phyloP scores from a whole-genome alignment of 2,329 filamentous ascomycete species.

The Phoma sp. region DNA sequence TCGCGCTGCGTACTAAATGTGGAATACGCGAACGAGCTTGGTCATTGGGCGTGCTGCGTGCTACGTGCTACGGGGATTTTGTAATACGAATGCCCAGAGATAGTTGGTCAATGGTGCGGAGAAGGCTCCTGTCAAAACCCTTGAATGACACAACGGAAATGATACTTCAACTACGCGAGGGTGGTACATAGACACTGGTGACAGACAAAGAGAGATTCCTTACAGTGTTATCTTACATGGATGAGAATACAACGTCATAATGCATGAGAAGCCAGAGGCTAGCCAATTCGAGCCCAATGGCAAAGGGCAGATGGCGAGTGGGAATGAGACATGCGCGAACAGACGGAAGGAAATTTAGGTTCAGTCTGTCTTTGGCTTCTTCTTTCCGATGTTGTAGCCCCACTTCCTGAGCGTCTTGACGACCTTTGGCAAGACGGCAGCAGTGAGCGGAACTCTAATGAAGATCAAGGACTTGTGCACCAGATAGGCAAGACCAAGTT shows the following conservation, averaged over 20 bases:
- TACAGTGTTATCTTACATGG: conserved; percentile 19
- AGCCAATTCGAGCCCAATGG: not conserved
- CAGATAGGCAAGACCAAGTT: conserved; percentile 90
- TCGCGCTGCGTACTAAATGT: conserved; percentile 7
- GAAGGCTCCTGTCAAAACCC: not conserved
- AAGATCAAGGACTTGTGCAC: conserved; percentile 99
- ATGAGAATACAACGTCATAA: conserved; percentile 14
- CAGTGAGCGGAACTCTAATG: conserved; percentile 88
- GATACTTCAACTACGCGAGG: too few relatives aligned
- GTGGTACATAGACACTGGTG: too few relatives aligned
- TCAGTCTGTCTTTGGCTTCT: conserved; percentile 51
- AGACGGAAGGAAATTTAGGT: not conserved
- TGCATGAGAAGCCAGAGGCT: conserved; percentile 8
- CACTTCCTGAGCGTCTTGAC: conserved; percentile 84
- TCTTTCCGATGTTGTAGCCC: conserved; percentile 95
- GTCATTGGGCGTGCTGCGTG: not conserved
- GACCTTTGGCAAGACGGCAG: conserved; percentile 90
- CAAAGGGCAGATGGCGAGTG: not conserved
- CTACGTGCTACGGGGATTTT: too few relatives aligned
- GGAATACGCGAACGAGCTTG: not conserved
- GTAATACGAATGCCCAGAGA: too few relatives aligned
- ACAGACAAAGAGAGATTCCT: not conserved
- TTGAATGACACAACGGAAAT: too few relatives aligned
- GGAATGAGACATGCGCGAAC: not conserved
- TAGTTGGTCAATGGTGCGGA: conserved; percentile 4